phyloP scores from a whole-genome alignment of 202 grass and related monocot species.

The Miscanthus sacchariflorus region DNA sequence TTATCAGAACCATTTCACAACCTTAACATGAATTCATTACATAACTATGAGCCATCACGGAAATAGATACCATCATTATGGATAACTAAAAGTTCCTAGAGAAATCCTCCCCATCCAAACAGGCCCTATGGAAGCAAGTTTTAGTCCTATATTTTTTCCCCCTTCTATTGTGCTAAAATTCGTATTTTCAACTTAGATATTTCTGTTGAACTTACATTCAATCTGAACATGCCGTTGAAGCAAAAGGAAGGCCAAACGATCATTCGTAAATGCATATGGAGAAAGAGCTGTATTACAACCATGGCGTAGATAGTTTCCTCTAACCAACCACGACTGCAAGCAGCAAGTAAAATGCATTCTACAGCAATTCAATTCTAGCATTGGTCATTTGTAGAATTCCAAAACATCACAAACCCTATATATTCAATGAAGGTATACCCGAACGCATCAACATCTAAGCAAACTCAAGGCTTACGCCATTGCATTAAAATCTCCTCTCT shows the following conservation, averaged over 20 bases:
- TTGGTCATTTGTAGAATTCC: background rate
- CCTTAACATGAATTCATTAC: background rate
- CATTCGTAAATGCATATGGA: background rate
- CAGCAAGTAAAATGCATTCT: background rate
- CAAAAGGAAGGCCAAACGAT: background rate
- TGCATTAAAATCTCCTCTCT: background rate
- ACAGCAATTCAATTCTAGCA: background rate
- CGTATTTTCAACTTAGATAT: background rate
- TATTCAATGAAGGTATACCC: background rate
- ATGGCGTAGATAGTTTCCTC: background rate
- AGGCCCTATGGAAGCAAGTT: background rate
- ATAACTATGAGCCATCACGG: background rate
- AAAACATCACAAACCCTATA: background rate
- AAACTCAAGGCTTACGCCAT: background rate
- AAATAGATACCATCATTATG: background rate
- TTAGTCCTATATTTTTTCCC: background rate
- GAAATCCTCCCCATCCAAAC: background rate
- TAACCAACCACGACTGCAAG: background rate
- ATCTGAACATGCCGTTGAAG: background rate
- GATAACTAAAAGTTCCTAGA: background rate
- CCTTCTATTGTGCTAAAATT: background rate
- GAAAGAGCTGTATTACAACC: background rate
- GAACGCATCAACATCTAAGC: background rate
- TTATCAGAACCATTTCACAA: constrained; percentile 6
- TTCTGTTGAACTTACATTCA: background rate